Percentiles rank a stretch among this genome's conserved stretches.
Conservation (phyloP, 257 asterid genomes). For the Ilex asprella region DNA sequence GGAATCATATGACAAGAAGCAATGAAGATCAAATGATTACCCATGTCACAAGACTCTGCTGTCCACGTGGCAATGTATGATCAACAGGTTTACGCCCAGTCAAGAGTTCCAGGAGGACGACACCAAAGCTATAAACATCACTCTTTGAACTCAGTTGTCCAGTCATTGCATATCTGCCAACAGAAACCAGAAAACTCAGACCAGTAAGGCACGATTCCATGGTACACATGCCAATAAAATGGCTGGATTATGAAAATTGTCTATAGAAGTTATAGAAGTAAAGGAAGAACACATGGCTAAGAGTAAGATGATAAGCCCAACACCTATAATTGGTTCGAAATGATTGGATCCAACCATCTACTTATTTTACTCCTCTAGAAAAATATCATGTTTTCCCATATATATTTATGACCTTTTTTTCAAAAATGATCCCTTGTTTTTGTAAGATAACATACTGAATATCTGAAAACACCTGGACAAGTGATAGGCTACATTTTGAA, state of each 20-base stretch:
- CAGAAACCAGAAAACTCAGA: conserved; percentile 12
- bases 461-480: no score
- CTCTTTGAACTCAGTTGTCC: conserved; percentile 75
- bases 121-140: conserved; percentile 75
- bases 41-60: conserved; percentile 84
- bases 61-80: conserved; percentile 71
- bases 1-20: not conserved
- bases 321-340: not conserved
- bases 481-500: no score
- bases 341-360: not conserved
- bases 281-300: not conserved
- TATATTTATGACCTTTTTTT: no score
- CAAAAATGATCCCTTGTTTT: no score
- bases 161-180: conserved; percentile 73
- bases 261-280: no score
- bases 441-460: no score
- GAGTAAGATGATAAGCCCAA: not conserved
- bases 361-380: not conserved
- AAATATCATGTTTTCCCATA: no score
- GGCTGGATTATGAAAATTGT: not conserved
- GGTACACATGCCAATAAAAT: not conserved
- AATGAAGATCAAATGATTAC: conserved; percentile 22
- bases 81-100: conserved; percentile 82
- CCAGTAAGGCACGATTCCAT: not conserved
- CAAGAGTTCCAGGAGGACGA: conserved; percentile 70